phyloP scores from a whole-genome alignment of 2,329 filamentous ascomycete species.

The Colletotrichum tofieldiae region DNA sequence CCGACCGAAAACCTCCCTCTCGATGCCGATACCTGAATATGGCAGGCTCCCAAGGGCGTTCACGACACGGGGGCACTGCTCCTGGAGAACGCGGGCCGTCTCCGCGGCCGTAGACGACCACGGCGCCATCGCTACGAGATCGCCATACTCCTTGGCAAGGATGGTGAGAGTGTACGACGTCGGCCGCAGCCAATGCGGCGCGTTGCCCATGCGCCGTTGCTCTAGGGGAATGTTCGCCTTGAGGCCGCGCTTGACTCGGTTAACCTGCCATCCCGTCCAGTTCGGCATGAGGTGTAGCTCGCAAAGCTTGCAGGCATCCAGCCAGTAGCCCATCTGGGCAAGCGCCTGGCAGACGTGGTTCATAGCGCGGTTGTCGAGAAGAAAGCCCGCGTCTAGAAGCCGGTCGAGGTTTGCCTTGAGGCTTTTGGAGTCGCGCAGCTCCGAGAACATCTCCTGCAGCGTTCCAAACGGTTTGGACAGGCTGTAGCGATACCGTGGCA shows the following conservation, averaged over 20 bases:
- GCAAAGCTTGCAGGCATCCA: constrained; percentile 80
- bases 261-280: constrained; percentile 81
- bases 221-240: constrained; percentile 55
- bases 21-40: constrained; percentile 44
- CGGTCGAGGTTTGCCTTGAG: constrained; percentile 67
- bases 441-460: constrained; percentile 63
- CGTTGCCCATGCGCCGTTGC: constrained; percentile 55
- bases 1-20: constrained; percentile 44
- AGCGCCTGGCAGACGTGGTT: constrained; percentile 82
- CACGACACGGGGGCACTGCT: constrained; percentile 58
- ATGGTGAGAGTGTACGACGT: constrained; percentile 63
- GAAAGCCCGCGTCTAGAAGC: constrained; percentile 78
- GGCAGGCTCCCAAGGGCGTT: constrained; percentile 53
- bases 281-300: constrained; percentile 84
- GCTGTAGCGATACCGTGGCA: constrained; percentile 68
- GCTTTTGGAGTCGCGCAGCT: constrained; percentile 59
- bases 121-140: constrained; percentile 62
- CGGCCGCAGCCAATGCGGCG: constrained; percentile 57
- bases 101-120: constrained; percentile 65
- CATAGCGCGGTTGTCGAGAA: constrained; percentile 84
- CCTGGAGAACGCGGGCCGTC: constrained; percentile 56
- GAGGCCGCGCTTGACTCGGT: constrained; percentile 45
- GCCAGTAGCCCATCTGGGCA: constrained; percentile 69
- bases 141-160: constrained; percentile 66
- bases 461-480: constrained; percentile 65